A percentile compares a stretch with the other conserved stretches of the same genome.
These are phyloP conservation scores for Parietaria judaica DNA, from an alignment of 306 rosid genomes.

Conservation along the genomic window DNA sequence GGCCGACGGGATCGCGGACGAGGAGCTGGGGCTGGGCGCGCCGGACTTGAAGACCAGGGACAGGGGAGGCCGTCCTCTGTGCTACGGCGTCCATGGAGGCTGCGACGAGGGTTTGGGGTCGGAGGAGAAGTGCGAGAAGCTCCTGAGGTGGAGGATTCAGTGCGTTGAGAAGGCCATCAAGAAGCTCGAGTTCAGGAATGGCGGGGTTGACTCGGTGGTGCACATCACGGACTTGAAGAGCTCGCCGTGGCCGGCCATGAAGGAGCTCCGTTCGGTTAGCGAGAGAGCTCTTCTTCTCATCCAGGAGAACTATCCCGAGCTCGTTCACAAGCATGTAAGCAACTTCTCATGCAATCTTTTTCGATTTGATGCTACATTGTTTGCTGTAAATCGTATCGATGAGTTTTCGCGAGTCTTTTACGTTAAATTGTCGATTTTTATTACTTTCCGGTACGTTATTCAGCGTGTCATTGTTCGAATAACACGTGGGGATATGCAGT, in stretches of 20 bases:
- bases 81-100: conserved; percentile 32
- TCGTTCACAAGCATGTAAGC: conserved; percentile 36
- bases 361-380: not conserved
- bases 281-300: conserved; percentile 36
- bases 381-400: too few species aligned
- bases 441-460: too few species aligned
- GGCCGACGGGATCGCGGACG: conserved; percentile 35
- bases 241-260: conserved; percentile 39
- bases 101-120: conserved; percentile 37
- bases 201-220: conserved; percentile 51
- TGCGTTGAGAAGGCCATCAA: conserved; percentile 44
- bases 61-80: conserved; percentile 60
- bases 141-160: conserved; percentile 58
- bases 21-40: conserved; percentile 20
- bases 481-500: too few species aligned
- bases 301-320: conserved; percentile 59
- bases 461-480: too few species aligned
- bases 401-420: too few species aligned
- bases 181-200: conserved; percentile 40
- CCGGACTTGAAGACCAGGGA: conserved; percentile 35
- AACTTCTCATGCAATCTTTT: not conserved
- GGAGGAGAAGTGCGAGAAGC: conserved; percentile 30
- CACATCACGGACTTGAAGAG: conserved; percentile 59
- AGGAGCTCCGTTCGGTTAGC: conserved; percentile 39
- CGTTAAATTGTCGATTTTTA: too few species aligned